Evolutionary conservation across 805 yeast species (phyloP).

Genomic region (Wickerhamiella parazyma): DNA sequence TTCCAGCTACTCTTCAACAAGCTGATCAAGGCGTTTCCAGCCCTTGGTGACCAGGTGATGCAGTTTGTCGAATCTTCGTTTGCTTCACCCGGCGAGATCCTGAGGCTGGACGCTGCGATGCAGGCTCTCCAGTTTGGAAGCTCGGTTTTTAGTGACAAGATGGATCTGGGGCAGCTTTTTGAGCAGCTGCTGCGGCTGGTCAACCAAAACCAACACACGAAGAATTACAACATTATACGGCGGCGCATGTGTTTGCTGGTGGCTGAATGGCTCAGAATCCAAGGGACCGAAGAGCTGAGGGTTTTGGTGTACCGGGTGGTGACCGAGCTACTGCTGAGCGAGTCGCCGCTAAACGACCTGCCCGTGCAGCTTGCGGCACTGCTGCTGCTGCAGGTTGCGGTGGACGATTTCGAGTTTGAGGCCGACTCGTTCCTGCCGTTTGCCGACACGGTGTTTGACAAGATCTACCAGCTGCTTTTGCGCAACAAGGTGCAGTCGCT

Average conservation of each 20-base stretch:
- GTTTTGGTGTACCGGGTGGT: slow-evolving; percentile 46
- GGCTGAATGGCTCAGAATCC: slow-evolving; percentile 65
- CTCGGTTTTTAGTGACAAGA: slow-evolving; percentile 45
- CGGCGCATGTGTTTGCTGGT: slow-evolving; percentile 67
- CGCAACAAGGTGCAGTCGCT: slow-evolving; percentile 39
- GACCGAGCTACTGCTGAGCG: slow-evolving; percentile 33
- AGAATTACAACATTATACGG: slow-evolving; percentile 41
- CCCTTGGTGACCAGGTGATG: slow-evolving; percentile 40
- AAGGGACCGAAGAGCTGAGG: slow-evolving; percentile 47
- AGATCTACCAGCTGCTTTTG: slow-evolving; percentile 37
- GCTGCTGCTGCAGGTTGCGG: slow-evolving; percentile 49
- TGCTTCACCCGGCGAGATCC: slow-evolving; percentile 34
- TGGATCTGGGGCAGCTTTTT: slow-evolving; percentile 52
- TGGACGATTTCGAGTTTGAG: slow-evolving; percentile 81
- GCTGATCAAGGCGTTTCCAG: slow-evolving; percentile 49
- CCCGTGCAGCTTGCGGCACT: slow-evolving; percentile 72
- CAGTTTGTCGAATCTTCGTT: slow-evolving; percentile 38
- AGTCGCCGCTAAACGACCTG: slow-evolving; percentile 43
- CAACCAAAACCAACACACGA: slow-evolving; percentile 43
- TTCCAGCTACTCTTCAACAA: slow-evolving; percentile 77
- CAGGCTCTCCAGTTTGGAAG: slow-evolving; percentile 75
- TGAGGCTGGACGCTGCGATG: slow-evolving; percentile 65
- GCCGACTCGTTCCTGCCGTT: slow-evolving; percentile 55
- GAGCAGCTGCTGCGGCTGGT: slow-evolving; percentile 35
- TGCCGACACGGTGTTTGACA: slow-evolving; percentile 37